These are phyloP conservation scores for Hericium erinaceus DNA, from an alignment of 768 basidiomycete genomes.

Conservation along the genomic window DNA sequence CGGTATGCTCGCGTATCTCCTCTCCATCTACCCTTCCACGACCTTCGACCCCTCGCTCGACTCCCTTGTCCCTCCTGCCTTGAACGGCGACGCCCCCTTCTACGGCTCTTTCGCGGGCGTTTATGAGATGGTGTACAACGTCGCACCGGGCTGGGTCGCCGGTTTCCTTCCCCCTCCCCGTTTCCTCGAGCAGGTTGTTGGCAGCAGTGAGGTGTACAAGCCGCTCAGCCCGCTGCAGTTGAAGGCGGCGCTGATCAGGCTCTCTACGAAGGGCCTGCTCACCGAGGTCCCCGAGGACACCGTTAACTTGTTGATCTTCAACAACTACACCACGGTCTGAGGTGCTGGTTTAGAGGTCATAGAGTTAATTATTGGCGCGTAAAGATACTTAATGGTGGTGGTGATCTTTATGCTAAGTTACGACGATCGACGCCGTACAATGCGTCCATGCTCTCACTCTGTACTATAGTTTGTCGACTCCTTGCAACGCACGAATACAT, in stretches of 20 bases:
- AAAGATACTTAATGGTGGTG: background rate
- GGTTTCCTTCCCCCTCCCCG: conserved; percentile 43
- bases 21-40: conserved; percentile 69
- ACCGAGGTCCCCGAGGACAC: conserved; percentile 38
- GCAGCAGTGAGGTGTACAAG: conserved; percentile 30
- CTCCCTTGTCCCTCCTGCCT: conserved; percentile 25
- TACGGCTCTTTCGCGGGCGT: conserved; percentile 32
- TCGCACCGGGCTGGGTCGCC: conserved; percentile 47
- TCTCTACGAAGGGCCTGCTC: conserved; percentile 48
- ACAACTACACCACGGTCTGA: conserved; percentile 10
- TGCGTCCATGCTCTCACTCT: background rate
- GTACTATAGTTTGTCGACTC: background rate
- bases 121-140: conserved; percentile 42
- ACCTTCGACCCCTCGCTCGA: conserved; percentile 44
- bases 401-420: too few species aligned
- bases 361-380: background rate
- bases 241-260: conserved; percentile 60
- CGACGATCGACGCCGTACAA: too few species aligned
- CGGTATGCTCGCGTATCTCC: conserved; percentile 80
- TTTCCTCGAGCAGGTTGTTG: conserved; percentile 29
- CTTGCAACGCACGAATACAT: background rate
- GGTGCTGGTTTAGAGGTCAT: background rate
- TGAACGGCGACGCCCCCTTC: conserved; percentile 24
- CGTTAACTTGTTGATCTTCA: conserved; percentile 59
- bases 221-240: conserved; percentile 59